These are phyloP conservation scores for Dictyostelium purpureum DNA, from an alignment of 78 protist species.

Conservation along the genomic window DNA sequence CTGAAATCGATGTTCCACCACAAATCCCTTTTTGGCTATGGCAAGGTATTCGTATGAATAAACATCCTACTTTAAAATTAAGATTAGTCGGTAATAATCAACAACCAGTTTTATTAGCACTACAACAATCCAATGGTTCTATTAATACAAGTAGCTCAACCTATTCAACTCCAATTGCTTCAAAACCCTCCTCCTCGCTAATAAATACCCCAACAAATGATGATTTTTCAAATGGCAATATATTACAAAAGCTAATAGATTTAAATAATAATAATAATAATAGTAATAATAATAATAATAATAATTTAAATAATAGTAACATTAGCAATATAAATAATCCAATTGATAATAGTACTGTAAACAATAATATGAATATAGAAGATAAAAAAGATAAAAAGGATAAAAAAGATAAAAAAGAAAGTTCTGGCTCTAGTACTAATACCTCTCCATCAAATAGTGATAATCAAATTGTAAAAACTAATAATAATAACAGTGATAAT, in stretches of 20 bases:
- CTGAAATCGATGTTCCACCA: slow-evolving; percentile 58
- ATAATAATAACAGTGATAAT: not conserved
- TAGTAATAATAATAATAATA: not conserved
- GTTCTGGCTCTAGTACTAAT: no score
- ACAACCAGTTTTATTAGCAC: not conserved
- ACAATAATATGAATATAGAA: no score
- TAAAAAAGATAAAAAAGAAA: no score
- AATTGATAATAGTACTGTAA: no score
- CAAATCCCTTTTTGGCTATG: slow-evolving; percentile 71
- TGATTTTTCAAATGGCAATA: not conserved
- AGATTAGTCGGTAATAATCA: slow-evolving; percentile 22
- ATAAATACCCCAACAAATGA: not conserved
- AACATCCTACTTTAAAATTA: slow-evolving; percentile 68
- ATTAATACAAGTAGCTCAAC: not conserved
- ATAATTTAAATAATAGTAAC: not conserved
- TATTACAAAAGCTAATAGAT: slow-evolving; percentile 10
- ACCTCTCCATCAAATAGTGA: no score
- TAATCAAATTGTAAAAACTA: no score
- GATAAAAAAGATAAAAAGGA: not conserved
- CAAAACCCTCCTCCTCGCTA: not conserved
- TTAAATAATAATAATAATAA: not conserved
- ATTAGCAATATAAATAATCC: no score
- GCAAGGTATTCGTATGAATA: slow-evolving; percentile 76
- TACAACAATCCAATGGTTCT: not conserved
- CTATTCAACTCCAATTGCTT: not conserved